These are phyloP conservation scores for Mimosa bimucronata DNA, from an alignment of 306 rosid species.

Conservation along the genomic window DNA sequence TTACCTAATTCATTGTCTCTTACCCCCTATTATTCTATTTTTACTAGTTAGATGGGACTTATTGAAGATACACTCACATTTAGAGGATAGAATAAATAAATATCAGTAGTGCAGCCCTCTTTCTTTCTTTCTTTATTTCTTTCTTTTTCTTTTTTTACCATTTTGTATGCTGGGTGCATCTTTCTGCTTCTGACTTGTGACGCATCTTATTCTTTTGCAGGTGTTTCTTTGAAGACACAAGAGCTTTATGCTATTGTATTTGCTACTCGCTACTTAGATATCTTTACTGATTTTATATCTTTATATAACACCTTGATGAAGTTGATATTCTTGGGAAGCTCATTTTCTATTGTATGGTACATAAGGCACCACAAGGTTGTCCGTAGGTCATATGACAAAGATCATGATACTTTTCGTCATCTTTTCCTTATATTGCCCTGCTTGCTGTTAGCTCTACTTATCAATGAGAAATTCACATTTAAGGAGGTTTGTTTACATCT, in stretches of 20 bases:
- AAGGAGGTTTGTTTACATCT: conserved; percentile 63
- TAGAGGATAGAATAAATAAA: conserved; percentile 3
- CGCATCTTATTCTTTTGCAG: conserved; percentile 46
- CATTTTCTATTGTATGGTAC: conserved; percentile 92
- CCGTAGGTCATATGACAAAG: conserved; percentile 85
- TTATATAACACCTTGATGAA: conserved; percentile 80
- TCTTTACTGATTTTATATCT: conserved; percentile 60
- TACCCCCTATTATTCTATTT: conserved; percentile 16
- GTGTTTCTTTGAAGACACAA: conserved; percentile 89
- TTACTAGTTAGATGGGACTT: not conserved
- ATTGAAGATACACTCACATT: conserved; percentile 1
- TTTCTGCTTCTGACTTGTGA: conserved; percentile 27
- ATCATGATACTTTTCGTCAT: conserved; percentile 87
- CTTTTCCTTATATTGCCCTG: conserved; percentile 72
- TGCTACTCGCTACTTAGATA: conserved; percentile 80
- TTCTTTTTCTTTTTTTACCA: too few relatives aligned
- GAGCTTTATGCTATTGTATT: conserved; percentile 88
- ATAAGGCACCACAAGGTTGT: conserved; percentile 79
- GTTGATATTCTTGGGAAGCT: conserved; percentile 86
- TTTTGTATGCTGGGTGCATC: not conserved
- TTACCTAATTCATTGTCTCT: not conserved
- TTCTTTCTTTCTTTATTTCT: too few relatives aligned
- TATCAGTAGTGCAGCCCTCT: not conserved
- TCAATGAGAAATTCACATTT: conserved; percentile 78
- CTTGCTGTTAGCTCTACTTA: conserved; percentile 66